These are phyloP conservation scores for Sporisorium iseilematis-ciliati DNA, from an alignment of 1,284 basidiomycete species.

Conservation along the genomic window DNA sequence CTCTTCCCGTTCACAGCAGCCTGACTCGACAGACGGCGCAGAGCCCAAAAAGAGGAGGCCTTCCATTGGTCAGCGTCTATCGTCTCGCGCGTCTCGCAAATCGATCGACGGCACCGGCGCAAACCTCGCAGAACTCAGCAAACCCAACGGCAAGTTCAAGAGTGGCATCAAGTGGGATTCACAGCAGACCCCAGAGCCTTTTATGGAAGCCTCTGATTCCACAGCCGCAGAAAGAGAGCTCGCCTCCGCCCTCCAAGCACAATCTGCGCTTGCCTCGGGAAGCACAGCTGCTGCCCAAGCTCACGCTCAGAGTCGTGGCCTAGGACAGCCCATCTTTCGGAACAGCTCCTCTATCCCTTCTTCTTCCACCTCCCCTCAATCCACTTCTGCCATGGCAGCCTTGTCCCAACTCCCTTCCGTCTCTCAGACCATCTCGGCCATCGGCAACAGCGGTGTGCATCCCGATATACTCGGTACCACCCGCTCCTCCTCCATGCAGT, in stretches of 20 bases:
- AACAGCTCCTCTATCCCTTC: background rate
- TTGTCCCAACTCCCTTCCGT: slow-evolving; percentile 22
- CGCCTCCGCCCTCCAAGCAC: slow-evolving; percentile 1
- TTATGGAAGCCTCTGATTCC: slow-evolving; percentile 46
- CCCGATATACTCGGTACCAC: slow-evolving; percentile 29
- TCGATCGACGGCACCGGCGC: slow-evolving; percentile 18
- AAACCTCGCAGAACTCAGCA: slow-evolving; percentile 50
- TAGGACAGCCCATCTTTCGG: slow-evolving; percentile 45
- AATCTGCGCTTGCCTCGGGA: slow-evolving; percentile 34
- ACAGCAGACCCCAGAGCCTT: slow-evolving; percentile 47
- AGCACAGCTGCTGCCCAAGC: slow-evolving; percentile 58
- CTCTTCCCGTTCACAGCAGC: background rate
- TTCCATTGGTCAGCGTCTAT: slow-evolving; percentile 29
- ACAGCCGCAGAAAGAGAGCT: slow-evolving; percentile 20
- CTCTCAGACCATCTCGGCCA: slow-evolving; percentile 36
- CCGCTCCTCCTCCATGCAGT: slow-evolving; percentile 5
- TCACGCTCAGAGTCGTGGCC: slow-evolving; percentile 26
- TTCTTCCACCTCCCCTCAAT: background rate
- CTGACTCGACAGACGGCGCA: slow-evolving; percentile 1
- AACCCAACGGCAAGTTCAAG: slow-evolving; percentile 54
- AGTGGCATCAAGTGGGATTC: slow-evolving; percentile 54
- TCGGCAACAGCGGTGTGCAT: slow-evolving; percentile 38
- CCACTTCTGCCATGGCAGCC: background rate
- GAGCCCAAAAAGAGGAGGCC: slow-evolving; percentile 18
- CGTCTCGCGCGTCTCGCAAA: slow-evolving; percentile 32